These are phyloP conservation scores for Cutaneotrichosporon cutaneum DNA, from an alignment of 1,284 basidiomycete species.

Conservation along the genomic window DNA sequence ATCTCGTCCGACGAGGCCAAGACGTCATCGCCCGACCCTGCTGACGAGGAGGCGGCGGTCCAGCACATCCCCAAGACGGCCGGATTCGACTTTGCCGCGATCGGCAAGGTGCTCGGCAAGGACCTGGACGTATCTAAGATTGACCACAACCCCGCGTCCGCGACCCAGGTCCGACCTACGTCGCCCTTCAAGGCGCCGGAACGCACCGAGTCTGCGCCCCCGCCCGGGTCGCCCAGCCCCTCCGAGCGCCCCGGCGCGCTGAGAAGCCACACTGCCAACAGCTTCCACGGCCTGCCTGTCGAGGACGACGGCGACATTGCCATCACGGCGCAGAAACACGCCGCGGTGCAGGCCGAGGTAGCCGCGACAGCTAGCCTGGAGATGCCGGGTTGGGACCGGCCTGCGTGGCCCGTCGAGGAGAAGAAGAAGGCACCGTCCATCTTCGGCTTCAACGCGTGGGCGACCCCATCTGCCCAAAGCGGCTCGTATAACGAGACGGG, in stretches of 20 bases:
- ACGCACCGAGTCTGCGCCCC: conserved; percentile 34
- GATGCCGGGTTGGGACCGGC: conserved; percentile 33
- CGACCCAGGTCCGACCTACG: conserved; percentile 3
- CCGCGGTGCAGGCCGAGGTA: conserved; percentile 4
- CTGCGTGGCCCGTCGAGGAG: conserved; percentile 14
- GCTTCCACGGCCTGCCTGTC: conserved; percentile 16
- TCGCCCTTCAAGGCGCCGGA: conserved; percentile 12
- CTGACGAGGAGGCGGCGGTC: conserved; percentile 35
- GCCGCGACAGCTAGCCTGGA: conserved; percentile 19
- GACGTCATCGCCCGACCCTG: background rate
- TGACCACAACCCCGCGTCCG: conserved; percentile 8
- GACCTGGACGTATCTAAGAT: conserved; percentile 49
- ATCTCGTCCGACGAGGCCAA: background rate
- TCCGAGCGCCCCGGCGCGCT: background rate
- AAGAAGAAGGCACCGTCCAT: conserved; percentile 17
- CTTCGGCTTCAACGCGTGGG: conserved; percentile 45
- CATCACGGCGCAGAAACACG: conserved; percentile 17
- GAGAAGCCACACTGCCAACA: conserved; percentile 11
- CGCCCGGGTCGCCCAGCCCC: conserved; percentile 13
- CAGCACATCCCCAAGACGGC: conserved; percentile 37
- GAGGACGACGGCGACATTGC: conserved; percentile 40
- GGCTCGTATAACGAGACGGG: conserved; percentile 20
- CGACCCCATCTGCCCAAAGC: conserved; percentile 13
- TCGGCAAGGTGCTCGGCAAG: conserved; percentile 52
- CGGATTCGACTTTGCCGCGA: conserved; percentile 54